Evolutionary conservation across 805 yeast genomes (phyloP).

Genomic region (Phaffomyces thermotolerans): DNA sequence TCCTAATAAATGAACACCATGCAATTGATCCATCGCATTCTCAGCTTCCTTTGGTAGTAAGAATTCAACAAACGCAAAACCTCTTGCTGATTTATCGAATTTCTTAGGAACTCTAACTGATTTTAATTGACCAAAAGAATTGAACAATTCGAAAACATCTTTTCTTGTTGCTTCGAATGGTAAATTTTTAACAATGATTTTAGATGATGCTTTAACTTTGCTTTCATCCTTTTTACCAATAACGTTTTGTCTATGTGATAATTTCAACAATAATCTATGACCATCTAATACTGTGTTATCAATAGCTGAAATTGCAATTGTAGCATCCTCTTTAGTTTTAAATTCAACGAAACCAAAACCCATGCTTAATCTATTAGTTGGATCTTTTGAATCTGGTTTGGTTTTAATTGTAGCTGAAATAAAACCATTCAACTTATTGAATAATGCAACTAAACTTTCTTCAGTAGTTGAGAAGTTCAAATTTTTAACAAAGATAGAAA

Average conservation of each 20-base stretch:
- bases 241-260: conserved; percentile 69
- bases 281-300: conserved; percentile 81
- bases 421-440: conserved; percentile 72
- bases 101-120: conserved; percentile 95
- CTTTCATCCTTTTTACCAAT: conserved; percentile 20
- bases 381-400: conserved; percentile 77
- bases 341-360: conserved; percentile 97
- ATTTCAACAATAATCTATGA: conserved; percentile 80
- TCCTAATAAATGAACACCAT: conserved; percentile 94
- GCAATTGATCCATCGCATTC: conserved; percentile 85
- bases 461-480: conserved; percentile 77
- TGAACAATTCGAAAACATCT: conserved; percentile 87
- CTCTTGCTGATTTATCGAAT: conserved; percentile 90
- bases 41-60: conserved; percentile 85
- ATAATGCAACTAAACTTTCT: conserved; percentile 46
- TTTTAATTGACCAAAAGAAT: conserved; percentile 89
- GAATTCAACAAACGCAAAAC: conserved; percentile 96
- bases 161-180: conserved; percentile 94
- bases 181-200: conserved; percentile 90
- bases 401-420: conserved; percentile 75
- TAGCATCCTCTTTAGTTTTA: conserved; percentile 69
- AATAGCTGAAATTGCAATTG: conserved; percentile 61
- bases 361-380: conserved; percentile 74
- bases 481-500: conserved; percentile 87
- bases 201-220: conserved; percentile 40